Evolutionary conservation across 495 filamentous ascomycete genomes (phyloP).

Genomic region (Annulohypoxylon bovei): DNA sequence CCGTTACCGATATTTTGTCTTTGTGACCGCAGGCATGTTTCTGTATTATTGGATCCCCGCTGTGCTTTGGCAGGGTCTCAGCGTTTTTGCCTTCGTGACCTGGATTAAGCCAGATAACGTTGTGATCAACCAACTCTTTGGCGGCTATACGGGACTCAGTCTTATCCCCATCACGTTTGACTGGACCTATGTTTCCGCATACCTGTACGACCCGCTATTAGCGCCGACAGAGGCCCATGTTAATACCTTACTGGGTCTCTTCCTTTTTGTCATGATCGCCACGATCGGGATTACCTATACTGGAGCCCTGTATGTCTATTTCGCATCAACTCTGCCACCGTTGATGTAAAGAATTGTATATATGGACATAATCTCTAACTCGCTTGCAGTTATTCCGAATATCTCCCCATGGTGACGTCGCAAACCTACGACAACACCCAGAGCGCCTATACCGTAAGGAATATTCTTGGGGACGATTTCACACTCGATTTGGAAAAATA

Average conservation of each 20-base stretch:
- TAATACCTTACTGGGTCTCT: constrained; percentile 66
- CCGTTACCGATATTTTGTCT: constrained; percentile 68
- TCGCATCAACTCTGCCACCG: constrained; percentile 51
- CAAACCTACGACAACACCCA: constrained; percentile 69
- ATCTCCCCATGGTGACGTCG: constrained; percentile 55
- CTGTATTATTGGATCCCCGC: constrained; percentile 70
- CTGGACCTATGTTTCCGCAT: constrained; percentile 70
- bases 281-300: constrained; percentile 64
- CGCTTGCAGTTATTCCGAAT: constrained; percentile 40
- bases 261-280: constrained; percentile 64
- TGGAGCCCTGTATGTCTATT: constrained; percentile 56
- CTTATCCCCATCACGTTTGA: constrained; percentile 72
- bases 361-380: constrained; percentile 15
- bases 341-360: constrained; percentile 8
- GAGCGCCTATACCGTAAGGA: constrained; percentile 60
- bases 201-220: constrained; percentile 66
- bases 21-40: constrained; percentile 64
- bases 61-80: constrained; percentile 59
- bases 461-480: constrained; percentile 62
- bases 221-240: constrained; percentile 66
- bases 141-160: constrained; percentile 68
- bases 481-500: constrained; percentile 66
- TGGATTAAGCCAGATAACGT: constrained; percentile 66
- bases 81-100: constrained; percentile 62
- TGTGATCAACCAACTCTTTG: constrained; percentile 70